phyloP scores from a whole-genome alignment of 2,329 filamentous ascomycete genomes.

The Colletotrichum karsti region DNA sequence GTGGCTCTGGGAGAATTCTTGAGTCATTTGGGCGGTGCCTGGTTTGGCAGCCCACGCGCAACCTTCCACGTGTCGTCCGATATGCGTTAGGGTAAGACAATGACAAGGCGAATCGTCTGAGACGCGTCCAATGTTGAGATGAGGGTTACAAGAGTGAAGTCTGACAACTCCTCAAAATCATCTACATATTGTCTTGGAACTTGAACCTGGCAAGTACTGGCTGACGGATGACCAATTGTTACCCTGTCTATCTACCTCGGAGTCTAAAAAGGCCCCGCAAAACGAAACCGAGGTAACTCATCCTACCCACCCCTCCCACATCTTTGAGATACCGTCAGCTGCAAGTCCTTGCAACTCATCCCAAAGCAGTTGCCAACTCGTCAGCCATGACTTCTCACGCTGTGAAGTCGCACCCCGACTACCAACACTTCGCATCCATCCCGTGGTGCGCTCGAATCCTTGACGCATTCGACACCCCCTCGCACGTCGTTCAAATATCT shows the following conservation, averaged over 20 bases:
- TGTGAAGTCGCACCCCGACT: constrained; percentile 14
- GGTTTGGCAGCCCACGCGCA: not conserved
- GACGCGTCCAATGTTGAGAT: not conserved
- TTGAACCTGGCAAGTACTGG: not conserved
- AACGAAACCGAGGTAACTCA: not conserved
- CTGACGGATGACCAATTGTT: not conserved
- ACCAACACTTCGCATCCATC: constrained; percentile 42
- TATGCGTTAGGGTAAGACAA: not conserved
- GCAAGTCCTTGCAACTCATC: not conserved
- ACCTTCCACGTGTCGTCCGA: not conserved
- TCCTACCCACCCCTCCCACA: not conserved
- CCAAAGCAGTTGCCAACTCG: not conserved
- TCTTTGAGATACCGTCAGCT: not conserved
- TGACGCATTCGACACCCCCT: constrained; percentile 36
- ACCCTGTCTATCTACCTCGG: not conserved
- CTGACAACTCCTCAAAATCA: not conserved
- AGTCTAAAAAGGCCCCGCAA: not conserved
- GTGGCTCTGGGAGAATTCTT: not conserved
- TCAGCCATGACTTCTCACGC: not conserved
- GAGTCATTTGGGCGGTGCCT: not conserved
- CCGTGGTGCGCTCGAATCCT: constrained; percentile 44
- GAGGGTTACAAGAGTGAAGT: not conserved
- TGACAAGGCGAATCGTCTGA: not conserved
- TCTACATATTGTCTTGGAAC: not conserved
- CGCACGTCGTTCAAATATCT: constrained; percentile 13